Evolutionary conservation across 2,329 filamentous ascomycete species (phyloP).

Genomic region (Aureobasidium pullulans): DNA sequence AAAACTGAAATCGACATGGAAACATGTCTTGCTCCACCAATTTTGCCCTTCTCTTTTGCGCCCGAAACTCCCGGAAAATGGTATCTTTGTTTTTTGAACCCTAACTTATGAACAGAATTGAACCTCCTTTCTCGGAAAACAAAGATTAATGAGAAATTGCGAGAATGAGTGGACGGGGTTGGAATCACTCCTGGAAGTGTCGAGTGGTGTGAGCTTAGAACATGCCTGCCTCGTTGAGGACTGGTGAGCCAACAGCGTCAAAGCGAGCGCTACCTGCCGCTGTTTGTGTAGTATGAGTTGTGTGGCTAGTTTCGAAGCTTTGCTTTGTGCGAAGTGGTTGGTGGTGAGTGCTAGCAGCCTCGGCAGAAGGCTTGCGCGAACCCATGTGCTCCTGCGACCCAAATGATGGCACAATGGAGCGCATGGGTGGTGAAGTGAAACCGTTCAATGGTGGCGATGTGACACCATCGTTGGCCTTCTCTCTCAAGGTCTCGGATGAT

Average conservation of each 20-base stretch:
- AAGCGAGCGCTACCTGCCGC: conserved; percentile 10
- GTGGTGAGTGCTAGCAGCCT: background rate
- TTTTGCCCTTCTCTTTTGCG: background rate
- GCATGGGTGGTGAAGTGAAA: background rate
- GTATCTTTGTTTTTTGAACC: background rate
- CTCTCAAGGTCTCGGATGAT: background rate
- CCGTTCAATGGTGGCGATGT: conserved; percentile 8
- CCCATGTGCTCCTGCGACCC: conserved; percentile 3
- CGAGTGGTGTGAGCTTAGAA: conserved; percentile 4
- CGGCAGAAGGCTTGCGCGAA: conserved; percentile 7
- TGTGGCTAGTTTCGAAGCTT: conserved; percentile 4
- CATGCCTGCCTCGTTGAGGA: conserved; percentile 17
- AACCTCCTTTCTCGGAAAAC: background rate
- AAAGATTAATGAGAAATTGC: background rate
- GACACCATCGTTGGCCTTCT: background rate
- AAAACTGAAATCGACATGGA: background rate
- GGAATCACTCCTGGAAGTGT: background rate
- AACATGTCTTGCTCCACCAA: background rate
- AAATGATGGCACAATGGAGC: background rate
- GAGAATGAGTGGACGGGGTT: background rate
- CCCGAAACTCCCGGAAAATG: conserved; percentile 9
- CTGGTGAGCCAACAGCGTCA: conserved; percentile 13
- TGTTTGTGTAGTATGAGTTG: background rate
- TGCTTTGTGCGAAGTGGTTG: background rate
- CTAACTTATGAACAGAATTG: background rate